Conservation (phyloP, 768 basidiomycete genomes). For the Amanita molliuscula region DNA sequence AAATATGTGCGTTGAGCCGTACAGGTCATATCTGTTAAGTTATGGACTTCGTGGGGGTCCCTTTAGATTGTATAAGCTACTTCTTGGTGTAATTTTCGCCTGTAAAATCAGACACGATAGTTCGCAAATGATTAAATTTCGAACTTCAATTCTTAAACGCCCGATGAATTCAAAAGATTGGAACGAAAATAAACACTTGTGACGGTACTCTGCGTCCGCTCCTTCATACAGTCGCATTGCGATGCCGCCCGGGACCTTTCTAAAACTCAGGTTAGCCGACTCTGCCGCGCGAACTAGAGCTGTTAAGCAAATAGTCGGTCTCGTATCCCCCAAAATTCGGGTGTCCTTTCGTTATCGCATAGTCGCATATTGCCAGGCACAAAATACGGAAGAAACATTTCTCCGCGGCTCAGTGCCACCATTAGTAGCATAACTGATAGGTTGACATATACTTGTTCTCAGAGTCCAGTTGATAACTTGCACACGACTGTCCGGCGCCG, state of each 20-base stretch:
- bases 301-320: neutral
- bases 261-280: constrained; percentile 1
- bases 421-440: neutral
- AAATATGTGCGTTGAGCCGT: constrained; percentile 1
- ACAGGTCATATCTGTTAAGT: neutral
- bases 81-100: neutral
- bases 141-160: neutral
- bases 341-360: too few relatives aligned
- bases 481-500: neutral
- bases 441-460: neutral
- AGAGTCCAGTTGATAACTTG: neutral
- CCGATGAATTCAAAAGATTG: neutral
- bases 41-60: constrained; percentile 1
- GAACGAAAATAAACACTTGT: neutral
- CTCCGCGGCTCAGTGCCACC: neutral
- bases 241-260: neutral
- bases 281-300: neutral
- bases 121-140: neutral
- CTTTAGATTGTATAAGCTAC: constrained; percentile 3
- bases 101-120: neutral
- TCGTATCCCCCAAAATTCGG: neutral
- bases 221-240: neutral
- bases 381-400: neutral
- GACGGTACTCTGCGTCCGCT: neutral
- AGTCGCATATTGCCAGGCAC: neutral